These are phyloP conservation scores for Phialophora expanda DNA, from an alignment of 2,329 filamentous ascomycete genomes.

Conservation along the genomic window DNA sequence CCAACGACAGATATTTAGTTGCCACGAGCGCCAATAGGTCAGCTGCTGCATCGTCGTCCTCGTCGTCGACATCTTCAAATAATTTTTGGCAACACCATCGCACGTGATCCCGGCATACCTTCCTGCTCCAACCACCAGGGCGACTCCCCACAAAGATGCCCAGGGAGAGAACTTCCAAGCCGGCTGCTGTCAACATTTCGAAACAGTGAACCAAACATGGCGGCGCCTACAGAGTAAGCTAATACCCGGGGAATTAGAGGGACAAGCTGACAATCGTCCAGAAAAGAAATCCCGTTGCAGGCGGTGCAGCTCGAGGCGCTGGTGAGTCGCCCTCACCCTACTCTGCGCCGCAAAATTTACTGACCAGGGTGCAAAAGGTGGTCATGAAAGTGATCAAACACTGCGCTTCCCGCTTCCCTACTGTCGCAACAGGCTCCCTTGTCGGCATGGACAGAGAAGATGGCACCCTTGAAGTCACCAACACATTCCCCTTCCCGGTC, in stretches of 20 bases:
- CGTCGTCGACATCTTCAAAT: background rate
- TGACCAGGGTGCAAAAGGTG: conserved; percentile 61
- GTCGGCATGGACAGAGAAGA: conserved; percentile 84
- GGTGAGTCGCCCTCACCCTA: conserved; percentile 61
- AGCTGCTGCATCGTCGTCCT: background rate
- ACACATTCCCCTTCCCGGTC: conserved; percentile 91
- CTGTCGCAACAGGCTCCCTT: conserved; percentile 83
- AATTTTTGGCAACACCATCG: background rate
- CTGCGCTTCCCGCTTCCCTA: conserved; percentile 85
- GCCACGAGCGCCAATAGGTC: background rate
- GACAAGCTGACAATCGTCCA: conserved; percentile 40
- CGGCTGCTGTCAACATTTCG: conserved; percentile 69
- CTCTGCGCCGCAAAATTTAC: conserved; percentile 40
- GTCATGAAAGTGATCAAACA: conserved; percentile 99
- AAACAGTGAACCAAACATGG: conserved; percentile 76
- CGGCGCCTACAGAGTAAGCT: conserved; percentile 25
- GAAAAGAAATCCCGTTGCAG: conserved; percentile 75
- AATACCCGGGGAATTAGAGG: background rate
- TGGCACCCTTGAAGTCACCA: conserved; percentile 84
- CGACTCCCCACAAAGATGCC: conserved; percentile 28
- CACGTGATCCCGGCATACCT: conserved; percentile 22
- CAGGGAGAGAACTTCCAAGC: background rate
- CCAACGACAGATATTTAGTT: background rate
- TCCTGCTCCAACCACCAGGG: conserved; percentile 16
- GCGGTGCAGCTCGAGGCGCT: conserved; percentile 93